These are phyloP conservation scores for Pseudonectria buxi DNA, from an alignment of 2,329 filamentous ascomycete species.

Conservation along the genomic window DNA sequence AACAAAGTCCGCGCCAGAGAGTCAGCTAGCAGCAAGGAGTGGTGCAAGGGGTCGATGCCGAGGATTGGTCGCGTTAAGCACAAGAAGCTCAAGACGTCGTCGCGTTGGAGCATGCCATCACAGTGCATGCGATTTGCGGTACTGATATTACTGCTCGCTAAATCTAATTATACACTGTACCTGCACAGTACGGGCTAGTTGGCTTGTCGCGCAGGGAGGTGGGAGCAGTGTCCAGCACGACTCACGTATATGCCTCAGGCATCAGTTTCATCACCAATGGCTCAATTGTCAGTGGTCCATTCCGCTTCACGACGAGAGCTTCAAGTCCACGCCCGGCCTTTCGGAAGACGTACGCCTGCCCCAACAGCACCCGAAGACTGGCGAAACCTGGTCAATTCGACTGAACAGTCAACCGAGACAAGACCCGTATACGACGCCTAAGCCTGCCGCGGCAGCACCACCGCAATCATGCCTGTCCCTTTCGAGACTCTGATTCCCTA, in stretches of 20 bases:
- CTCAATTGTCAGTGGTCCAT: slow-evolving; percentile 21
- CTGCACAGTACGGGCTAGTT: neutral
- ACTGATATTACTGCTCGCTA: neutral
- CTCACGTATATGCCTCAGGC: slow-evolving; percentile 17
- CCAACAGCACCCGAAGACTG: slow-evolving; percentile 12
- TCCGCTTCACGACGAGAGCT: slow-evolving; percentile 17
- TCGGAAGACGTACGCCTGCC: slow-evolving; percentile 14
- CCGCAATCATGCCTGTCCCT: slow-evolving; percentile 49
- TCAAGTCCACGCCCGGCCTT: slow-evolving; percentile 19
- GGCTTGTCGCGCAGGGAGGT: slow-evolving; percentile 12
- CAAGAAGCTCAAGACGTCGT: slow-evolving; percentile 16
- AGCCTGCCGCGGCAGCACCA: slow-evolving; percentile 27
- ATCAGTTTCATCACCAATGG: slow-evolving; percentile 19
- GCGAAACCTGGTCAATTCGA: slow-evolving; percentile 20
- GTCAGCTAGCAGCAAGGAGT: slow-evolving; percentile 2
- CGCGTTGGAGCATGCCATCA: slow-evolving; percentile 20
- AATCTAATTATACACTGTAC: slow-evolving; percentile 7
- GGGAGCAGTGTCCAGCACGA: neutral
- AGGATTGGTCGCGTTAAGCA: slow-evolving; percentile 18
- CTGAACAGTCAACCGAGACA: slow-evolving; percentile 3
- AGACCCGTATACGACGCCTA: slow-evolving; percentile 6
- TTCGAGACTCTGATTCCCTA: slow-evolving; percentile 60
- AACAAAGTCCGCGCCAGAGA: slow-evolving; percentile 8
- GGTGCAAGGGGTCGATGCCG: slow-evolving; percentile 4
- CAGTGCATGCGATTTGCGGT: slow-evolving; percentile 21